These are phyloP conservation scores for Schoenoplectus triqueter DNA, from an alignment of 202 grass and related monocot species.

Conservation along the genomic window DNA sequence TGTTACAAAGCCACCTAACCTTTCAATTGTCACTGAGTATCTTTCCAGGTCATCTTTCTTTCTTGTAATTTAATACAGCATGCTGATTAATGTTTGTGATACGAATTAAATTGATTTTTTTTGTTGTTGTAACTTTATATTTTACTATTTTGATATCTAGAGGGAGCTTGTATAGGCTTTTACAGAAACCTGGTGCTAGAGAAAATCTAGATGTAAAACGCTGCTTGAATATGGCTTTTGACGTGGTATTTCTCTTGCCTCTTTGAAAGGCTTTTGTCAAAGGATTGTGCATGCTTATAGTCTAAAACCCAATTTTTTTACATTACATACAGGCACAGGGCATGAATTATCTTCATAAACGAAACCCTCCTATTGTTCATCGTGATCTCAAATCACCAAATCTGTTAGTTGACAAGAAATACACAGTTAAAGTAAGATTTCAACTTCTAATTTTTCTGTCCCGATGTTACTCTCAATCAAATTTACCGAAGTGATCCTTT, in stretches of 20 bases:
- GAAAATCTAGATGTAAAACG: constrained; percentile 72
- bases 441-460: neutral
- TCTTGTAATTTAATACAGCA: constrained; percentile 20
- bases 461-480: constrained; percentile 23
- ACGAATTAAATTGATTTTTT: constrained; percentile 1
- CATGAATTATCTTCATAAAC: constrained; percentile 96
- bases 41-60: constrained; percentile 62
- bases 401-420: constrained; percentile 82
- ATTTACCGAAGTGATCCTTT: neutral
- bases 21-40: constrained; percentile 91
- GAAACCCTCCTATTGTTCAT: constrained; percentile 89
- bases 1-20: constrained; percentile 76
- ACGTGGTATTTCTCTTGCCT: constrained; percentile 62
- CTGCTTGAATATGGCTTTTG: constrained; percentile 81
- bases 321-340: constrained; percentile 66
- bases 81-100: constrained; percentile 20
- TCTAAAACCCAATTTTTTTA: constrained; percentile 23
- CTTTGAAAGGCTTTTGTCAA: constrained; percentile 9
- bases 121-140: neutral
- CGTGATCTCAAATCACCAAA: constrained; percentile 86
- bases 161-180: constrained; percentile 82
- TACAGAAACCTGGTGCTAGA: constrained; percentile 56
- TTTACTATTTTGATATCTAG: constrained; percentile 48
- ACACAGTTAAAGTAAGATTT: constrained; percentile 81
- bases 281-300: neutral